These are phyloP conservation scores for Debaryomyces sp. DNA, from an alignment of 1,139 yeast species.

Conservation along the genomic window DNA sequence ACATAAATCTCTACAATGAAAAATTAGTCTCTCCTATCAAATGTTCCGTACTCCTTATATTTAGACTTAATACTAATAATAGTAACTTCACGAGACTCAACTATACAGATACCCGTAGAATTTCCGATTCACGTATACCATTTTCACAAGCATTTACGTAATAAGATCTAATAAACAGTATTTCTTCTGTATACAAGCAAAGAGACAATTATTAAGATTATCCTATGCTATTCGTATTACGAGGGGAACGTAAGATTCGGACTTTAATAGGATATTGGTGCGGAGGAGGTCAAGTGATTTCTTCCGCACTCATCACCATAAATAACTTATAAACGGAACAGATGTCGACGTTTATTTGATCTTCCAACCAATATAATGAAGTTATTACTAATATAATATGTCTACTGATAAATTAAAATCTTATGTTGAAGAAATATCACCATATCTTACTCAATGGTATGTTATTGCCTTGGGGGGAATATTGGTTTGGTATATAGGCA, in stretches of 20 bases:
- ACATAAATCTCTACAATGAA: background rate
- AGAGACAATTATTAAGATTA: background rate
- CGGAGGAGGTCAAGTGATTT: background rate
- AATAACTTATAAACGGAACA: background rate
- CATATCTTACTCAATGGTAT: constrained; percentile 20
- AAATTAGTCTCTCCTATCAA: background rate
- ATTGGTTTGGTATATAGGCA: constrained; percentile 14
- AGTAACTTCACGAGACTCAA: background rate
- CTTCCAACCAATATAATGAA: background rate
- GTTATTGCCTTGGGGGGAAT: constrained; percentile 14
- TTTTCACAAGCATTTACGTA: background rate
- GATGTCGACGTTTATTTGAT: background rate
- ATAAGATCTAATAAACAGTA: background rate
- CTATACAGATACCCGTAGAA: background rate
- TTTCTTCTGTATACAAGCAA: background rate
- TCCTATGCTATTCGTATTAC: background rate
- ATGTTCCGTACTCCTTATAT: too few relatives aligned
- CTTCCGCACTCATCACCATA: background rate
- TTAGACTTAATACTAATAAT: background rate
- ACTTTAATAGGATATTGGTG: background rate
- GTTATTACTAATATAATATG: background rate
- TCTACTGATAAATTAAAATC: constrained; percentile 5
- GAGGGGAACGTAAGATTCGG: background rate
- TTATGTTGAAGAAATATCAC: constrained; percentile 7
- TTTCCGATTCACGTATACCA: background rate